Percentiles rank a stretch among this genome's conserved stretches.
Conservation (phyloP, 352 stramenopile species). For the Phytophthora ramorum region DNA sequence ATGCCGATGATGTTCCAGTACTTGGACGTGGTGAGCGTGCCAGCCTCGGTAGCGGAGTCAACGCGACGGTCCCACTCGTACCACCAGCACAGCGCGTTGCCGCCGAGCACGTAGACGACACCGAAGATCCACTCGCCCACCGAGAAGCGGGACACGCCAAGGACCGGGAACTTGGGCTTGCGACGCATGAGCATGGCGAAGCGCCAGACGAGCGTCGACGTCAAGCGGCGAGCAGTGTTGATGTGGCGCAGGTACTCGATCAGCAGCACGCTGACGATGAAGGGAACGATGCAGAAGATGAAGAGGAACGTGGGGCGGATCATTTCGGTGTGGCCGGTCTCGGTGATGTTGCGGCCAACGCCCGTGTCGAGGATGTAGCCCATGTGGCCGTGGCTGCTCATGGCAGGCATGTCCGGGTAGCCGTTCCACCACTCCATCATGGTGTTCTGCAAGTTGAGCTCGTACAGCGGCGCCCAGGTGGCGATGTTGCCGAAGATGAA, state of each 20-base stretch:
- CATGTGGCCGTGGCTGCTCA: constrained; percentile 40
- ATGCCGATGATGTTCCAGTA: constrained; percentile 67
- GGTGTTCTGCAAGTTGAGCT: constrained; percentile 58
- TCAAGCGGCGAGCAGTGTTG: constrained; percentile 46
- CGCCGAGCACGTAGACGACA: constrained; percentile 58
- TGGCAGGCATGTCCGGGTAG: constrained; percentile 46
- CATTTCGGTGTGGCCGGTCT: constrained; percentile 72
- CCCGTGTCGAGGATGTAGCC: constrained; percentile 57
- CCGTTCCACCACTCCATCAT: constrained; percentile 70
- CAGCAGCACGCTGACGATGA: constrained; percentile 59
- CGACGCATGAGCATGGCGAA: constrained; percentile 55
- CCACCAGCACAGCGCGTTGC: constrained; percentile 68
- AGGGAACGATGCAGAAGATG: constrained; percentile 69
- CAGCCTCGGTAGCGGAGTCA: constrained; percentile 31
- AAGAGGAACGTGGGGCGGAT: constrained; percentile 71
- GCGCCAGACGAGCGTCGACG: constrained; percentile 44
- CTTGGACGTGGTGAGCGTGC: constrained; percentile 55
- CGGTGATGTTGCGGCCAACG: constrained; percentile 55
- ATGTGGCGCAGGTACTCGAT: constrained; percentile 61
- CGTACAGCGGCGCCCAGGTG: constrained; percentile 59
- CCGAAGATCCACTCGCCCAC: constrained; percentile 68
- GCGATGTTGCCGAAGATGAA: constrained; percentile 76
- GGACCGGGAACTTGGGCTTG: constrained; percentile 50
- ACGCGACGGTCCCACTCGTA: constrained; percentile 62
- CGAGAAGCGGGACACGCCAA: constrained; percentile 54